phyloP scores from a whole-genome alignment of 2,329 filamentous ascomycete genomes.

The Proliferodiscus dingleyae region DNA sequence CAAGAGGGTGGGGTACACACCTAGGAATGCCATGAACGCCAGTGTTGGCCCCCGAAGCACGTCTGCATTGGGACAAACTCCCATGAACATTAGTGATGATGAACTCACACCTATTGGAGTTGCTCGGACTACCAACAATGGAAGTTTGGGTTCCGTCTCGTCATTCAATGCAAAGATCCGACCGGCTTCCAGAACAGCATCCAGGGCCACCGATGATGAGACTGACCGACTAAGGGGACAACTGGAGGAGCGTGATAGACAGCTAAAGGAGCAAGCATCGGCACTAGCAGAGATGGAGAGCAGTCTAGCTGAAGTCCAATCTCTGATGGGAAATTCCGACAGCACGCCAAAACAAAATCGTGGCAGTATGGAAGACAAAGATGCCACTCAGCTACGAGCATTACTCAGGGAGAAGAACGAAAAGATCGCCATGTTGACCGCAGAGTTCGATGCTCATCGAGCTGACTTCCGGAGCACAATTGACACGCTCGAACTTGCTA shows the following conservation, averaged over 20 bases:
- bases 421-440: constrained; percentile 86
- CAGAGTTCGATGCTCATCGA: constrained; percentile 90
- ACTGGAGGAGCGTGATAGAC: constrained; percentile 77
- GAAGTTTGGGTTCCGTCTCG: constrained; percentile 49
- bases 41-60: constrained; percentile 53
- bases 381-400: constrained; percentile 71
- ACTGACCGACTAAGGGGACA: constrained; percentile 66
- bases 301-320: constrained; percentile 75
- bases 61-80: constrained; percentile 50
- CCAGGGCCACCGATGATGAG: constrained; percentile 53
- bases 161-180: constrained; percentile 50
- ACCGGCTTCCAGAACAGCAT: constrained; percentile 39
- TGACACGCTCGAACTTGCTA: constrained; percentile 91
- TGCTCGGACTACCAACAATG: constrained; percentile 46
- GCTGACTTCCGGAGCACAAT: constrained; percentile 97
- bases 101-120: constrained; percentile 50
- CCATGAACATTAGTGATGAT: constrained; percentile 49
- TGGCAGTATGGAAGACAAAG: constrained; percentile 60
- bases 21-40: constrained; percentile 43
- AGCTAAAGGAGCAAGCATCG: constrained; percentile 81
- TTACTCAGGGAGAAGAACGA: constrained; percentile 92
- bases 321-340: constrained; percentile 58
- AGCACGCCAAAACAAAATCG: constrained; percentile 41
- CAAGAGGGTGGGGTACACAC: constrained; percentile 43
- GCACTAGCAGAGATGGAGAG: constrained; percentile 86